Evolutionary conservation across 768 basidiomycete species (phyloP).

Genomic region (Podaxis mareebaensis): DNA sequence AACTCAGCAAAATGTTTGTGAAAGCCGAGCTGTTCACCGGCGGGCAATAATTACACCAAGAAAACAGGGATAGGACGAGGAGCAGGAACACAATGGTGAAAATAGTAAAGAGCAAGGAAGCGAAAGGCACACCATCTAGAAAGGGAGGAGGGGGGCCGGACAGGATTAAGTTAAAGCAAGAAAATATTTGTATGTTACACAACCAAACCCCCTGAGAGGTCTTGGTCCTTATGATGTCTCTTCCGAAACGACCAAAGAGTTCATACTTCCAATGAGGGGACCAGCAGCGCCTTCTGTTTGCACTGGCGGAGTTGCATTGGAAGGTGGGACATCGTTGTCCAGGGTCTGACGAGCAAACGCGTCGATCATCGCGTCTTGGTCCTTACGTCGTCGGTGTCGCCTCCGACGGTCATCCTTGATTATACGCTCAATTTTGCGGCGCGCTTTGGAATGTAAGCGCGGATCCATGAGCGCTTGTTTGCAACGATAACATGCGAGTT

Average conservation of each 20-base stretch:
- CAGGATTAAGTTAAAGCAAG: constrained; percentile 25
- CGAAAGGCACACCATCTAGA: constrained; percentile 22
- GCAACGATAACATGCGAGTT: constrained; percentile 80
- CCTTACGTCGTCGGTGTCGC: constrained; percentile 80
- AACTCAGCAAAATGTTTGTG: neutral
- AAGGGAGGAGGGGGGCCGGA: constrained; percentile 1
- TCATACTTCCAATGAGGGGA: constrained; percentile 15
- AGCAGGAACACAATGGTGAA: constrained; percentile 14
- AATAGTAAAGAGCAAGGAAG: constrained; percentile 8
- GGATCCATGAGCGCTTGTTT: constrained; percentile 70
- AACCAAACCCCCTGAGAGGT: constrained; percentile 3
- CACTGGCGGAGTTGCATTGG: neutral
- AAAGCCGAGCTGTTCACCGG: constrained; percentile 4
- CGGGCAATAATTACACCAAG: constrained; percentile 8
- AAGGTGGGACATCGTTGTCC: constrained; percentile 27
- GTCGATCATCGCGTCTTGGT: constrained; percentile 81
- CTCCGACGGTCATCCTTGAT: constrained; percentile 84
- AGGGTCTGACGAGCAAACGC: constrained; percentile 67
- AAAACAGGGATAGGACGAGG: constrained; percentile 3
- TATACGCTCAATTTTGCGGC: constrained; percentile 74
- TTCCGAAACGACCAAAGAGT: constrained; percentile 12
- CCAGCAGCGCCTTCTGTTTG: constrained; percentile 5
- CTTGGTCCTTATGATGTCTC: constrained; percentile 20
- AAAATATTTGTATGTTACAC: constrained; percentile 17
- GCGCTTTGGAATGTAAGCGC: constrained; percentile 59